phyloP scores from a whole-genome alignment of 805 yeast genomes.

The Komagataella phaffii region DNA sequence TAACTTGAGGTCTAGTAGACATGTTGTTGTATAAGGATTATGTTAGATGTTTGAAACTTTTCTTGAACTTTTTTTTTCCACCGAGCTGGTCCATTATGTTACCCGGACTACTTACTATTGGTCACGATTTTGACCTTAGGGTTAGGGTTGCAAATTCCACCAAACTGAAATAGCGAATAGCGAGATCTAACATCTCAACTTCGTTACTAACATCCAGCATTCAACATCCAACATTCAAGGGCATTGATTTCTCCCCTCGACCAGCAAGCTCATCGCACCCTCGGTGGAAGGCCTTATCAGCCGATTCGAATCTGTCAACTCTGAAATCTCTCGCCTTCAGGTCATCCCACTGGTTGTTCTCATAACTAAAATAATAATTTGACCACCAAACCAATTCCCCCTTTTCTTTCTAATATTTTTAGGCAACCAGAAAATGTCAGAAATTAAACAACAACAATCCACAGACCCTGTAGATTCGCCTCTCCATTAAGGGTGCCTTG shows the following conservation, averaged over 20 bases:
- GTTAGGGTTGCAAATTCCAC: neutral
- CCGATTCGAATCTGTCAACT: neutral
- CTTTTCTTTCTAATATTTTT: neutral
- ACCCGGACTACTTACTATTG: neutral
- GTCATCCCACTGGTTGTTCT: neutral
- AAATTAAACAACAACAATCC: constrained; percentile 1
- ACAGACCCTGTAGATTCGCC: neutral
- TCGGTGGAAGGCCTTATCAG: neutral
- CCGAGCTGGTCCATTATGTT: neutral
- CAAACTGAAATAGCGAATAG: no score
- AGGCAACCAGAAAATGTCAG: neutral
- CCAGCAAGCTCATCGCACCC: neutral
- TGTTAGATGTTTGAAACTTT: neutral
- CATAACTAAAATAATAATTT: neutral
- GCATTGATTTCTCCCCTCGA: neutral
- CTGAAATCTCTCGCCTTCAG: neutral
- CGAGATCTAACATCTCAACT: no score
- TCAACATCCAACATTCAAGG: neutral
- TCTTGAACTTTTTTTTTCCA: neutral
- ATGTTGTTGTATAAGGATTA: constrained; percentile 7
- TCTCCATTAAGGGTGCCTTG: constrained; percentile 41
- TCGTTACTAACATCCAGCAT: neutral
- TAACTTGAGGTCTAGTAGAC: constrained; percentile 87
- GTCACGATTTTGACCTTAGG: neutral
- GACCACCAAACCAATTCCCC: neutral